Percentiles rank a stretch among this genome's conserved stretches.
Evolutionary conservation across 495 filamentous ascomycete species (phyloP).

Genomic region (Neurospora terricola): DNA sequence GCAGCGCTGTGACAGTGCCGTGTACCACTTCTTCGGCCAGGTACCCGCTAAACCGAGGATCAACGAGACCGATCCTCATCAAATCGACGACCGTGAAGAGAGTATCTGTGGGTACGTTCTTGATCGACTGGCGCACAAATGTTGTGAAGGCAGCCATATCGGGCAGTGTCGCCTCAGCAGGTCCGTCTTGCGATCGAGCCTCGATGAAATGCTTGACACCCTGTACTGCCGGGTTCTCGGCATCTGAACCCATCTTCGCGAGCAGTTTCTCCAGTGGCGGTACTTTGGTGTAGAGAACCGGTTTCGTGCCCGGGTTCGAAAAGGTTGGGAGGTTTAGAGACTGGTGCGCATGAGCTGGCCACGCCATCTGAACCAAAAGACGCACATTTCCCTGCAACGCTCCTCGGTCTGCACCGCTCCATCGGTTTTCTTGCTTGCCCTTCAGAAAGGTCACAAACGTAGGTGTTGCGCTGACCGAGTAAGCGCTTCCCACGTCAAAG

Average conservation of each 20-base stretch:
- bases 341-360: slow-evolving; percentile 67
- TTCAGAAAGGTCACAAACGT: slow-evolving; percentile 85
- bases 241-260: slow-evolving; percentile 55
- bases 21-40: slow-evolving; percentile 67
- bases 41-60: slow-evolving; percentile 76
- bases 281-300: slow-evolving; percentile 65
- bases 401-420: slow-evolving; percentile 63
- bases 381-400: slow-evolving; percentile 63
- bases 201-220: slow-evolving; percentile 58
- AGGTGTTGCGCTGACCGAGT: slow-evolving; percentile 65
- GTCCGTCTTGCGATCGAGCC: slow-evolving; percentile 38
- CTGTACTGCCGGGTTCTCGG: slow-evolving; percentile 43
- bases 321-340: slow-evolving; percentile 60
- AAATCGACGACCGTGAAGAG: slow-evolving; percentile 79
- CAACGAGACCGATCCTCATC: slow-evolving; percentile 63
- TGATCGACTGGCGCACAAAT: slow-evolving; percentile 41
- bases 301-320: slow-evolving; percentile 48
- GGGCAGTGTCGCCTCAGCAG: slow-evolving; percentile 51
- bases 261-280: slow-evolving; percentile 79
- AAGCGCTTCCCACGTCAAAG: slow-evolving; percentile 54
- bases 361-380: slow-evolving; percentile 65
- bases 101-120: slow-evolving; percentile 42
- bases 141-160: slow-evolving; percentile 43
- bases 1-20: slow-evolving; percentile 51
- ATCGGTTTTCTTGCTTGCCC: slow-evolving; percentile 66